A percentile compares a stretch with the other conserved stretches of the same genome.
Conservation (phyloP, 768 basidiomycete species). For the Coprinopsis strossmayeri region DNA sequence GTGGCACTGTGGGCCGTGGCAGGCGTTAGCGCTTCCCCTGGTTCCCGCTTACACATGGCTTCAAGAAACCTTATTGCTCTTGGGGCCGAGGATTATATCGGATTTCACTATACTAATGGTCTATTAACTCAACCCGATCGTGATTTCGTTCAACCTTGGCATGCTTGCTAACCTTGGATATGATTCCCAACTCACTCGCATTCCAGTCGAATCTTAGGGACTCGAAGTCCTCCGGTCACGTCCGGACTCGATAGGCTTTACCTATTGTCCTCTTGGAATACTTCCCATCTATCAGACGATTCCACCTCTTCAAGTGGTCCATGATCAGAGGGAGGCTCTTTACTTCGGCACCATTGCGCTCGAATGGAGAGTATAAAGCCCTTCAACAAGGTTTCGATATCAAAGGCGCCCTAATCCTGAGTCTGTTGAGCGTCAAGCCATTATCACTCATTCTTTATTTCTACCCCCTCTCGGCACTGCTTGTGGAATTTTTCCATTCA, state of each 20-base stretch:
- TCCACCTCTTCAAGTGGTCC: too few relatives aligned
- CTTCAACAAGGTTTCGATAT: background rate
- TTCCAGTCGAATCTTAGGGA: too few relatives aligned
- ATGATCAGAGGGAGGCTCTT: too few relatives aligned
- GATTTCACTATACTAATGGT: background rate
- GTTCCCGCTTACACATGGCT: background rate
- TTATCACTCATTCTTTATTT: conserved; percentile 12
- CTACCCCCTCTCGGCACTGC: conserved; percentile 14
- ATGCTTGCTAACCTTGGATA: background rate
- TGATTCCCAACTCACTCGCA: background rate
- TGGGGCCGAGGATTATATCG: background rate
- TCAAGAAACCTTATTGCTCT: background rate
- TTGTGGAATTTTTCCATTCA: background rate
- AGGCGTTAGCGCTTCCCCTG: background rate
- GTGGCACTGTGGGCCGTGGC: too few relatives aligned
- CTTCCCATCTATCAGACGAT: too few relatives aligned
- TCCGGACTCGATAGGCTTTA: background rate
- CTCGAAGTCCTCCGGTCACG: too few relatives aligned
- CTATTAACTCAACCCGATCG: background rate
- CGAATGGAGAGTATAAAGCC: conserved; percentile 1
- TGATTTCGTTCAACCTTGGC: background rate
- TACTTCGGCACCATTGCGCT: too few relatives aligned
- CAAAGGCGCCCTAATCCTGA: conserved; percentile 2
- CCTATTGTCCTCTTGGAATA: background rate
- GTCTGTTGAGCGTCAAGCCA: conserved; percentile 8